Base-by-base conservation (phyloP, 1,139 yeast genomes). In the Tardiomyces depauwii region DNA sequence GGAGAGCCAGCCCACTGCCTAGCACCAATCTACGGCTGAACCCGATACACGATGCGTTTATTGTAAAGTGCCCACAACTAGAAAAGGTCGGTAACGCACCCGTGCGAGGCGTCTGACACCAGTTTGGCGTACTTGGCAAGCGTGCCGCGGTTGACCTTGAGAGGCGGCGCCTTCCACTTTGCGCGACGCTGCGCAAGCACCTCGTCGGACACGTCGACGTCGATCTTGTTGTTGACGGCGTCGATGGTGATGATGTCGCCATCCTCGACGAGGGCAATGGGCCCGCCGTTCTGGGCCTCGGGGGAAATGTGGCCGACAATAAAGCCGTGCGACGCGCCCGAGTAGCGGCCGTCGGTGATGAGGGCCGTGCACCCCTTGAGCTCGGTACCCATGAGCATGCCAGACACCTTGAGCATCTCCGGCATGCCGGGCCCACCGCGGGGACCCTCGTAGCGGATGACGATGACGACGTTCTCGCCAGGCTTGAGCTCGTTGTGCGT, bases 111-210 rank as follows among this genome's bases (percentile, higher is more conserved):
- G 61, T 85, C 85, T 44, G 87, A 74, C 27, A 86, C 96, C 58
- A 84, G 74, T 61, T 78, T 78, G 46, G 81, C 70, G 66, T 84
- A 87, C 66, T 85, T 86, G 63, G 78, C 73, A 59, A 87, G 70
- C 36, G 94, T 80, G 60, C 96, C 96, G 66, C 93, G 79, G 51
- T 75, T 78, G 71, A 83, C 85, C 64, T 82, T 78, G 60, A 91
- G 86, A 41, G 78, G 75, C 39, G 95, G 95, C 44, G 82, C 71
- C 39, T 68, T 71, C 91, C 95, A 87, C n/a, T 53, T 49, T 49
- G 72, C 66, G 62, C 73, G 80, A 74, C 55, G 46, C 32, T 43
- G 40, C 11, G 33, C 46, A 36, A 55, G 44, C 18, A 48, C 57
- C 39, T 49, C 47, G 13, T 41, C 46, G 2, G 53, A 38, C 7